Base-by-base conservation (phyloP, 495 filamentous ascomycete genomes). In the Penicillium goetzii region DNA sequence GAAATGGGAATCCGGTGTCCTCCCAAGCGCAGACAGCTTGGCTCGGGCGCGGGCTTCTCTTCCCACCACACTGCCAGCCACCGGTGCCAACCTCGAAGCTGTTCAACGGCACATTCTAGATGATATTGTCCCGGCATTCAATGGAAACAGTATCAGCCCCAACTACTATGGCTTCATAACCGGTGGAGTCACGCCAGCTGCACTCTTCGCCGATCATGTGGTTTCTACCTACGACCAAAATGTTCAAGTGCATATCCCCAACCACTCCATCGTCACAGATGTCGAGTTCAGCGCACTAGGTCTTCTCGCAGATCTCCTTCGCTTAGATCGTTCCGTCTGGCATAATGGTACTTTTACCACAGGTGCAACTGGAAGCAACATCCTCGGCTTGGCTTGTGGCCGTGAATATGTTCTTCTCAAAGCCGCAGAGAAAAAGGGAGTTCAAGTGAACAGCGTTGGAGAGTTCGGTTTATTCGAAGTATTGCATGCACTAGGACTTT, bases 121-220 rank as follows among this genome's bases (percentile, higher is more conserved):
- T 25, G 81, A 87, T 63, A 81, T 93, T 59, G 82, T 87, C 21
- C 89, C 91, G 0, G 88, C 81, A 5, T 83, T 94, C 59, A 89
- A 89, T 64, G 78, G 74, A 19, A 76, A 84, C 75, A 84, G 83
- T 73, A 77, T 87, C 67, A 83, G 86, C 66, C 72, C 86, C 33
- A 81, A 83, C 62, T 98, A 96, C 80, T 95, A 90, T 75, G 93
- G 92, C 26, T 97, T 97, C 69, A 88, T 98, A 8, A 96, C 89
- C 0, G 94, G 94, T 21, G 90, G 91, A 17, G 76, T 80, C 33
- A 92, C 92, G 3, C 91, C 92, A 0, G 86, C 92, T n/a, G 92
- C 92, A 33, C 80, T 88, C 36, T 83, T 91, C n/a, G 94, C 91
- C 0, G 93, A 98, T 72, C 87, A 89, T 68, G 76, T 97, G 14